Evolutionary conservation across 345 rosid species (phyloP).

Genomic region (Ricinus communis): DNA sequence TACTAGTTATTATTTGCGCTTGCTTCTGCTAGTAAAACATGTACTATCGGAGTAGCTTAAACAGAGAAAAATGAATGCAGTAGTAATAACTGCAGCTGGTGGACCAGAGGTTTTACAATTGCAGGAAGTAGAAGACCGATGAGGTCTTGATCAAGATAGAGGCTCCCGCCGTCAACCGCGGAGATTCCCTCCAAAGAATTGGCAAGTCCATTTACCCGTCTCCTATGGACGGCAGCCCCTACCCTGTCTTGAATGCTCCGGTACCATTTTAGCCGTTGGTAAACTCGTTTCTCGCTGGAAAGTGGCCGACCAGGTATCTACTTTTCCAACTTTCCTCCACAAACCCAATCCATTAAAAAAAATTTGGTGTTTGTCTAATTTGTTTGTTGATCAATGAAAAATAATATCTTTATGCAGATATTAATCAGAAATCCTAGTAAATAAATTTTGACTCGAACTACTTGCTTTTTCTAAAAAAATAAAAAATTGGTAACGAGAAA

Average conservation of each 20-base stretch:
- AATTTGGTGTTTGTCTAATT: background rate
- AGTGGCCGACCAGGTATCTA: constrained; percentile 75
- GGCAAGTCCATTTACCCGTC: constrained; percentile 73
- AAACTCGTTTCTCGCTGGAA: constrained; percentile 71
- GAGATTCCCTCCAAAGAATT: constrained; percentile 69
- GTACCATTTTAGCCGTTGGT: constrained; percentile 61
- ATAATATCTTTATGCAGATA: too few species aligned
- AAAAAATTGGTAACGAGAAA: background rate
- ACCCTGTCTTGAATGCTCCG: constrained; percentile 84
- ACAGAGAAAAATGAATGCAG: constrained; percentile 63
- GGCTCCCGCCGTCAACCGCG: constrained; percentile 77
- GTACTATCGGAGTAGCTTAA: too few species aligned
- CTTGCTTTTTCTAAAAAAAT: too few species aligned
- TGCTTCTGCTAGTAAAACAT: too few species aligned
- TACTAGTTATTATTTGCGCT: too few species aligned
- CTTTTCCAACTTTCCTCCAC: too few species aligned
- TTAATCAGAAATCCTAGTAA: too few species aligned
- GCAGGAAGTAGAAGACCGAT: constrained; percentile 68
- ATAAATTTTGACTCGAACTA: too few species aligned
- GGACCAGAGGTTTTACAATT: constrained; percentile 77
- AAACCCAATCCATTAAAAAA: too few species aligned
- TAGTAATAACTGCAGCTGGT: constrained; percentile 67
- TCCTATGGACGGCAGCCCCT: constrained; percentile 72
- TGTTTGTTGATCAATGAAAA: too few species aligned
- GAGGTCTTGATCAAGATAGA: constrained; percentile 70